phyloP scores from a whole-genome alignment of 164 flowering plant species.

The Houttuynia cordata region DNA sequence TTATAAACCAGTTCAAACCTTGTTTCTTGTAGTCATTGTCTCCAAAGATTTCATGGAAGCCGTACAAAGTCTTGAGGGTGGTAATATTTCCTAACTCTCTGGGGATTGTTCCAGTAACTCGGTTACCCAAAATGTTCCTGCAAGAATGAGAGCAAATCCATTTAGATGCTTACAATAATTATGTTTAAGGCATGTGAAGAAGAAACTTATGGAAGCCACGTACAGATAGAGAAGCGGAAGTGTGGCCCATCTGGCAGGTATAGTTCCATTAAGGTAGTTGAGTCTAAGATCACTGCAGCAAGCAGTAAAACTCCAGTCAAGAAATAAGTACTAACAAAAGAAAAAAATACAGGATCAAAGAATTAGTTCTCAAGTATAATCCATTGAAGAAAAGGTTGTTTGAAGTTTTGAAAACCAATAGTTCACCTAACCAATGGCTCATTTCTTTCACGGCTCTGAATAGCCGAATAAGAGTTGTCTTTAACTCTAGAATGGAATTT shows the following conservation, averaged over 20 bases:
- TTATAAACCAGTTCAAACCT: neutral
- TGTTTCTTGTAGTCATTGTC: too few species aligned
- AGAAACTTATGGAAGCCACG: constrained; percentile 13
- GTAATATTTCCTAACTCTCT: constrained; percentile 13
- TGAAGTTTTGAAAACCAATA: neutral
- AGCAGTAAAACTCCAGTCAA: neutral
- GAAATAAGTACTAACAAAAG: neutral
- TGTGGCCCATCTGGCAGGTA: constrained; percentile 23
- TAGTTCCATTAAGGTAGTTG: constrained; percentile 19
- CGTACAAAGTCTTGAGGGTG: constrained; percentile 17
- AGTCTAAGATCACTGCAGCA: constrained; percentile 51
- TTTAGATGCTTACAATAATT: neutral
- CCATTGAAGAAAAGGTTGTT: neutral
- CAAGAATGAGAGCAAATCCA: constrained; percentile 1
- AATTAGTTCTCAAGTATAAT: too few species aligned
- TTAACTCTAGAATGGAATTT: too few species aligned
- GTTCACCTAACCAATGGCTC: neutral
- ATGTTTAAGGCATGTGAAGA: neutral
- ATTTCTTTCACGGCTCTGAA: too few species aligned
- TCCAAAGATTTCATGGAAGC: neutral
- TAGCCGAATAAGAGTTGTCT: too few species aligned
- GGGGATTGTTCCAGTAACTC: constrained; percentile 32
- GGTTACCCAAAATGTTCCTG: constrained; percentile 65
- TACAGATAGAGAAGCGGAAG: constrained; percentile 46
- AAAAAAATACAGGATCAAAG: neutral